Conservation (phyloP, 2,329 filamentous ascomycete genomes). For the Podosphaera leucotricha region DNA sequence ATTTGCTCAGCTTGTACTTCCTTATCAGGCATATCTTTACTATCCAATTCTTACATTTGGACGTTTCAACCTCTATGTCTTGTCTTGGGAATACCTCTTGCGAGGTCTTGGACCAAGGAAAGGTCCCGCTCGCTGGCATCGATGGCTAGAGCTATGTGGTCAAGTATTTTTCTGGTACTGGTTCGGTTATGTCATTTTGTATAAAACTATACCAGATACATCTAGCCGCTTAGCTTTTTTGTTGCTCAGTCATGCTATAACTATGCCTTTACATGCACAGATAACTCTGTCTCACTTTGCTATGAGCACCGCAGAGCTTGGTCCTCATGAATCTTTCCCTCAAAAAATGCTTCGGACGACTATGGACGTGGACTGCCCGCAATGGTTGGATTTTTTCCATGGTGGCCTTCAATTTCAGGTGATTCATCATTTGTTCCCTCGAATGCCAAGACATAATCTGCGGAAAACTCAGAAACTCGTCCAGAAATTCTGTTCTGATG, state of each 20-base stretch:
- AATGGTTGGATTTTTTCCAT: constrained; percentile 75
- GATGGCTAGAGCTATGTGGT: constrained; percentile 54
- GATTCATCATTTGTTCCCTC: constrained; percentile 66
- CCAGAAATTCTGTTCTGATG: constrained; percentile 59
- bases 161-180: constrained; percentile 67
- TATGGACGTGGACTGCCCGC: constrained; percentile 77
- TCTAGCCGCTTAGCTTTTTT: constrained; percentile 50
- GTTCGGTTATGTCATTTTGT: constrained; percentile 67
- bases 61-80: constrained; percentile 65
- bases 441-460: constrained; percentile 67
- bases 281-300: constrained; percentile 84
- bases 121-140: constrained; percentile 62
- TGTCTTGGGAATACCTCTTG: constrained; percentile 60
- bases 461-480: constrained; percentile 52
- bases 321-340: constrained; percentile 63
- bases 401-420: constrained; percentile 78
- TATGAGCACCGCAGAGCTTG: constrained; percentile 76
- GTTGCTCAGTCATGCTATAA: constrained; percentile 57
- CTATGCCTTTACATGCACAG: constrained; percentile 65
- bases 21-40: constrained; percentile 61
- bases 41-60: constrained; percentile 62
- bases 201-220: constrained; percentile 44
- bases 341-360: constrained; percentile 82
- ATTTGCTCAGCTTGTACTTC: constrained; percentile 44
- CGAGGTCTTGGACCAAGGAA: constrained; percentile 45